These are phyloP conservation scores for Ustulina deusta DNA, from an alignment of 2,329 filamentous ascomycete genomes.

Conservation along the genomic window DNA sequence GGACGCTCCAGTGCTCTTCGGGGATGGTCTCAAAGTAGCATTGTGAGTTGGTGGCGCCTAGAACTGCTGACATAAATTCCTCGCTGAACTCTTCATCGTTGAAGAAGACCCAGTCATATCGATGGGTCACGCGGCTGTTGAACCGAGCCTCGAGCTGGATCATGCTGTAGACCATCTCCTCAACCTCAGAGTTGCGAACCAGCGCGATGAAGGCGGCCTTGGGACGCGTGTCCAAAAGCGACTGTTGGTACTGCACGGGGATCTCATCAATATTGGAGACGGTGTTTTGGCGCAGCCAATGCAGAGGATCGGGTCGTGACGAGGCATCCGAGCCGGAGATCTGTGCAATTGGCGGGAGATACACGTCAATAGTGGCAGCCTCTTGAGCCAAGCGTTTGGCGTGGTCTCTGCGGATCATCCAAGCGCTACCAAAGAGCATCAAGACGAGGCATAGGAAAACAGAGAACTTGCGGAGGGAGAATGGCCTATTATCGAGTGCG, in stretches of 20 bases:
- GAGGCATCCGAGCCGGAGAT: conserved; percentile 29
- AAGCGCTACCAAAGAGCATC: conserved; percentile 41
- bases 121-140: conserved; percentile 77
- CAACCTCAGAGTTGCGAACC: conserved; percentile 77
- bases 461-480: conserved; percentile 43
- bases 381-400: conserved; percentile 31
- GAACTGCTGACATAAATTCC: conserved; percentile 77
- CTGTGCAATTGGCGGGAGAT: conserved; percentile 45
- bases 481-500: conserved; percentile 39
- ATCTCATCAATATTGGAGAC: conserved; percentile 41
- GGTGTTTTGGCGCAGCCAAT: conserved; percentile 50
- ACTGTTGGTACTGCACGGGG: conserved; percentile 36
- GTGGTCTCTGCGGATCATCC: conserved; percentile 42
- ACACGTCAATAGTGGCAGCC: conserved; percentile 41
- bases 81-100: conserved; percentile 83
- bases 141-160: conserved; percentile 79
- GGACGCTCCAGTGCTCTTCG: conserved; percentile 80
- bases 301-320: conserved; percentile 36
- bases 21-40: conserved; percentile 80
- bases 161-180: conserved; percentile 77
- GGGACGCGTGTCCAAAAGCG: conserved; percentile 48
- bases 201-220: conserved; percentile 69
- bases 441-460: conserved; percentile 40
- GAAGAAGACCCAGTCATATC: conserved; percentile 91
- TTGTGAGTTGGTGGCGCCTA: conserved; percentile 76